Evolutionary conservation across 495 filamentous ascomycete species (phyloP).

Genomic region (Daldinia decipiens): DNA sequence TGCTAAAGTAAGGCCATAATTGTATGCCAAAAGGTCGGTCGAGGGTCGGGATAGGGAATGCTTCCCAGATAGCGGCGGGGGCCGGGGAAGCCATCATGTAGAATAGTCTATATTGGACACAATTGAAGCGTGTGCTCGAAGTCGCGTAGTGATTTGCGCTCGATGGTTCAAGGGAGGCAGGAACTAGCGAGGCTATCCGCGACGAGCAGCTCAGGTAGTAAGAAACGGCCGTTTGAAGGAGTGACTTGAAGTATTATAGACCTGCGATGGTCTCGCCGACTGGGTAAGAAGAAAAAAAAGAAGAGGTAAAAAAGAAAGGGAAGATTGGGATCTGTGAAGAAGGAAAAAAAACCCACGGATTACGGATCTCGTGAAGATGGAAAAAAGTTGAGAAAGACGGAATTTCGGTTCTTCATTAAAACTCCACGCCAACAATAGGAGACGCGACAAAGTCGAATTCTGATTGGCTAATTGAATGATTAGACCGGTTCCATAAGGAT

Average conservation of each 20-base stretch:
- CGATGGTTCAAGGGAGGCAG: conserved; percentile 4
- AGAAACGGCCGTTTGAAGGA: conserved; percentile 46
- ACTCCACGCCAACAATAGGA: conserved; percentile 48
- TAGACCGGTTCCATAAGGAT: conserved; percentile 30
- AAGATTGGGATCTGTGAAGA: conserved; percentile 33
- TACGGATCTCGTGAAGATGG: conserved; percentile 34
- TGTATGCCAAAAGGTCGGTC: conserved; percentile 92
- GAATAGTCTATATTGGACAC: conserved; percentile 10
- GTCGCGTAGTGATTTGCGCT: conserved; percentile 36
- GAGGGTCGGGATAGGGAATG: conserved; percentile 78
- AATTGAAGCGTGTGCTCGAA: conserved; percentile 18
- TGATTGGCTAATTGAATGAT: conserved; percentile 26
- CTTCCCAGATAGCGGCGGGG: conserved; percentile 67
- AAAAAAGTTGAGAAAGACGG: conserved; percentile 31
- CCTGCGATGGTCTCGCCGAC: conserved; percentile 26
- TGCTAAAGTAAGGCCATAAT: conserved; percentile 94
- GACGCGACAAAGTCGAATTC: conserved; percentile 20
- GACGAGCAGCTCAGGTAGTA: conserved; percentile 21
- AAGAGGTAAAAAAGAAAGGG: conserved; percentile 35
- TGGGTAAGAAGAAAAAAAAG: conserved; percentile 13
- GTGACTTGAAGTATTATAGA: conserved; percentile 42
- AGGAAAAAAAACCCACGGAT: conserved; percentile 25
- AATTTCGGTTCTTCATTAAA: conserved; percentile 37
- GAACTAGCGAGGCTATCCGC: conserved; percentile 17
- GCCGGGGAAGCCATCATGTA: conserved; percentile 55